Evolutionary conservation across 768 basidiomycete species (phyloP).

Genomic region (Cyclocybe cylindracea): DNA sequence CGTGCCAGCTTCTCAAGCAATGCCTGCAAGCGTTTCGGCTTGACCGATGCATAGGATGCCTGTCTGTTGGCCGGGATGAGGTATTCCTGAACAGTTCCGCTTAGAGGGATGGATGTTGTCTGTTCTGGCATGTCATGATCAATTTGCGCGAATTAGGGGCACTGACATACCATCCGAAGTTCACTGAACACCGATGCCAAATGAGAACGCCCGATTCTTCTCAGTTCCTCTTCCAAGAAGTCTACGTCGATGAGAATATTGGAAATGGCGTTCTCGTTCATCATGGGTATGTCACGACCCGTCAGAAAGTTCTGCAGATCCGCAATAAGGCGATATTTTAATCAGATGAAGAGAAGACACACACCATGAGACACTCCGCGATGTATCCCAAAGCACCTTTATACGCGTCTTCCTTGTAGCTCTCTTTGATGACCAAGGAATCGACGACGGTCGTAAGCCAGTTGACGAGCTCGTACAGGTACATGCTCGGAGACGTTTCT

Average conservation of each 20-base stretch:
- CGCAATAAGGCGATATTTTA: background rate
- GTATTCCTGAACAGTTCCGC: constrained; percentile 77
- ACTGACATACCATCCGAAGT: constrained; percentile 64
- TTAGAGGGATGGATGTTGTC: constrained; percentile 74
- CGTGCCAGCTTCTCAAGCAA: constrained; percentile 79
- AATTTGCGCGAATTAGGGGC: background rate
- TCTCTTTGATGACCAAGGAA: constrained; percentile 78
- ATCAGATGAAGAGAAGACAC: constrained; percentile 19
- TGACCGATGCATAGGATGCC: constrained; percentile 63
- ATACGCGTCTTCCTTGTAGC: constrained; percentile 89
- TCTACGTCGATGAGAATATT: constrained; percentile 86
- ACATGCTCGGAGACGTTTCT: constrained; percentile 85
- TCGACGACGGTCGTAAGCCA: constrained; percentile 98
- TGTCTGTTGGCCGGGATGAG: constrained; percentile 72
- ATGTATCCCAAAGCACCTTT: constrained; percentile 87
- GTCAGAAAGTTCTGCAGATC: constrained; percentile 68
- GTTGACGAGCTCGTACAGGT: constrained; percentile 92
- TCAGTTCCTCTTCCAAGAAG: constrained; percentile 88
- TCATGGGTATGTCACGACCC: constrained; percentile 69
- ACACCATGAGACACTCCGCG: constrained; percentile 84
- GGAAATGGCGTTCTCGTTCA: constrained; percentile 89
- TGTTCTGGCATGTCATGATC: constrained; percentile 24
- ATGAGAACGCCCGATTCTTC: constrained; percentile 69
- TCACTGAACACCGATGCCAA: constrained; percentile 76
- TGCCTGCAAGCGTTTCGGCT: constrained; percentile 69